Base-by-base conservation (phyloP, 169 alveolate species). In the Neospora caninum region DNA sequence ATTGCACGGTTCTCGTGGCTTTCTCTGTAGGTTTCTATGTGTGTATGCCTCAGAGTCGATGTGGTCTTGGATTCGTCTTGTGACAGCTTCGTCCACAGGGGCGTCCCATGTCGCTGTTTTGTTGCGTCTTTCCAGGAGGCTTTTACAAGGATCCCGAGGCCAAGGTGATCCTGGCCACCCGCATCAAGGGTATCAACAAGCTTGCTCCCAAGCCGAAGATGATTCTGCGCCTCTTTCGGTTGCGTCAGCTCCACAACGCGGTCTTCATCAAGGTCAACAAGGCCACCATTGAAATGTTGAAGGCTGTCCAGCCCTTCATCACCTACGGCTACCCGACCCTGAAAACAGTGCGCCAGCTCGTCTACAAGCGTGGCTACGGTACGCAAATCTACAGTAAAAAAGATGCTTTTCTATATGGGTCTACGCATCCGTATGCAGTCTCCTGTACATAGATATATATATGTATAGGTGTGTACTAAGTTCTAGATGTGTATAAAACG, bases 221-320 rank as follows among this genome's bases (percentile, higher is more conserved):
- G 96, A 98, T 98, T 92, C 96, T 99, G 94, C 98, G 99, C 97
- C 98, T 99, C 83, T 97, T 99, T 96, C 98, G 99, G 88, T 98
- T 99, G 92, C 98, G 99, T 91, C 99, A 99, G 98, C 96, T 99
- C 95, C 99, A 99, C 99, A 99, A 99, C 97, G 99, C 99, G 29
- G 99, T 98, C 82, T 99, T 99, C 98, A 93, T 95, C 83, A 92
- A 92, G 39, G 94, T 98, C 80, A 99, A 99, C 98, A 99, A 99
- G 96, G 99, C 99, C 53, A 99, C 99, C 41, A 96, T 97, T 94
- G 99, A 99, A 96, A 99, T 99, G 99, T 97, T 99, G 95, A 98
- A 98, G 97, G 97, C 97, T 82, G 98, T 99, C 78, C 99, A 97
- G 95, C 99, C 99, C 49, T 99, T 97, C 96, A 98, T 99, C 93